Evolutionary conservation across 1,284 basidiomycete species (phyloP).

Genomic region (Rhodotorula sp.): DNA sequence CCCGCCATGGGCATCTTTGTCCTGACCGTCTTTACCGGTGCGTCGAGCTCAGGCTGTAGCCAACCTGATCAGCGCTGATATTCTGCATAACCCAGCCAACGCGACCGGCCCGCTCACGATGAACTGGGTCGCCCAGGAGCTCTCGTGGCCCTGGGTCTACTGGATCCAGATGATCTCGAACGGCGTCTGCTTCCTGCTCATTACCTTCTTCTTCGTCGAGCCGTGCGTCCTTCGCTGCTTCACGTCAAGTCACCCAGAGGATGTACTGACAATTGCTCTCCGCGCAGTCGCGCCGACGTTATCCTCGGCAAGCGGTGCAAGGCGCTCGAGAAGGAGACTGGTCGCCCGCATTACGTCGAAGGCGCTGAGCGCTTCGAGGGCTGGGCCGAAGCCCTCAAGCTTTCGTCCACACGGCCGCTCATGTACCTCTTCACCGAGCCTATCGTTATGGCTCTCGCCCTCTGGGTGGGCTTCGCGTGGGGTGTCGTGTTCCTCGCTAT

Average conservation of each 20-base stretch:
- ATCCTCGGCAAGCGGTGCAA: constrained; percentile 52
- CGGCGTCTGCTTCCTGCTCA: constrained; percentile 45
- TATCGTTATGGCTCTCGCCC: constrained; percentile 52
- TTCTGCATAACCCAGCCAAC: constrained; percentile 51
- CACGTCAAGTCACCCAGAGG: background rate
- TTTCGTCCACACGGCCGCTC: constrained; percentile 43
- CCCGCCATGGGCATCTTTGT: constrained; percentile 50
- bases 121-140: constrained; percentile 45
- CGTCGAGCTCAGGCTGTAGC: background rate
- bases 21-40: constrained; percentile 39
- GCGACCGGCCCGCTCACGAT: constrained; percentile 46
- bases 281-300: constrained; percentile 50
- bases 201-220: constrained; percentile 50
- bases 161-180: constrained; percentile 36
- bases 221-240: constrained; percentile 29
- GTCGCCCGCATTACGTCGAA: constrained; percentile 50
- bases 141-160: constrained; percentile 43
- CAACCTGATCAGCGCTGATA: constrained; percentile 12
- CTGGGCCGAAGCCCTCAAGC: constrained; percentile 24
- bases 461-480: constrained; percentile 13
- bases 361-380: constrained; percentile 47
- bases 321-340: constrained; percentile 51
- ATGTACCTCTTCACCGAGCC: constrained; percentile 54
- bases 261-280: background rate
- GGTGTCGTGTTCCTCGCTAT: constrained; percentile 41